Base-by-base conservation (phyloP, 345 rosid species). In the Brassica nigra region DNA sequence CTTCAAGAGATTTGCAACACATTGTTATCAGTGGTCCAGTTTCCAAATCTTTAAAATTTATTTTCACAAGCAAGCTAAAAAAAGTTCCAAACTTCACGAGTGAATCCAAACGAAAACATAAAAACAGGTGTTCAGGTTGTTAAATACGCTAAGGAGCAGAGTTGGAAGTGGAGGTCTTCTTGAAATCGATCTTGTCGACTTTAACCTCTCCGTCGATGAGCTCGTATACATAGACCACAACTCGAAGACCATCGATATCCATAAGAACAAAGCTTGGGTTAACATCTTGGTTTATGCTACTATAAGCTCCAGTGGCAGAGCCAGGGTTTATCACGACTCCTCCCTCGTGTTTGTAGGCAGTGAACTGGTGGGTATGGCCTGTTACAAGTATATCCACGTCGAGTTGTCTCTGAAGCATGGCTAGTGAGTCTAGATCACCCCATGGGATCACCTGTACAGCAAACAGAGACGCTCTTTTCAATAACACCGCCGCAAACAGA, bases 241-340 rank as follows among this genome's bases (percentile, higher is more conserved):
- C 96, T 0, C 99, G 93, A 12, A 90, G 80, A 62, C 98, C 99
- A 54, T 95, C 98, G 1, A 95, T 92, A 79, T 95, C 98, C 98
- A 95, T 93, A 75, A 95, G 94, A 66, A 95, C 94, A 76, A 92
- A 95, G 88, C 96, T 92, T 1, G 97, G 99, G 76, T 91, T 95
- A 14, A 88, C 98, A 28, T 92, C 97, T 28, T 89, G 89, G 76
- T 90, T 95, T 78, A 95, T 85, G 86, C 92, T 90, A 83, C 99
- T 92, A 73, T 85, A 86, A 58, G 97, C 97, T 69, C 99, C 98
- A 0, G 99, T 95, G 2, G 99, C 98, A 16, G 99, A 95, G 4
- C 99, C 99, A 0, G 99, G 99, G 70, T 95, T 95, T 74, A 95
- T 90, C 44, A 92, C 94, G 0, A 95, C 99, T 2, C 99, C 99